A percentile compares a stretch with the other conserved stretches of the same genome.
phyloP scores from a whole-genome alignment of 2,329 filamentous ascomycete species.

The Lecanoromycetidae sp. region DNA sequence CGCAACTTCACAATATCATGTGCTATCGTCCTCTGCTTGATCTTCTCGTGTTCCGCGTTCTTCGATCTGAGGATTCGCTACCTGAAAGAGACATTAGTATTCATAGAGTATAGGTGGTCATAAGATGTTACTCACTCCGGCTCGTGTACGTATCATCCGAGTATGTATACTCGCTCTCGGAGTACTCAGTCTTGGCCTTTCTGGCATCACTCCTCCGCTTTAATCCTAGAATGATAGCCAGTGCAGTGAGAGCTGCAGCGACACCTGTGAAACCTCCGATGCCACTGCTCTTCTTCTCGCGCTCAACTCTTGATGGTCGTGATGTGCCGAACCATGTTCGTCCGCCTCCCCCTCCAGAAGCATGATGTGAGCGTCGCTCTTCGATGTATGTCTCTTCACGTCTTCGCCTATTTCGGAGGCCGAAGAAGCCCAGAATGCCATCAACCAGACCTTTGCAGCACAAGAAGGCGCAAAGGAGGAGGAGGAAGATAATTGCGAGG shows the following conservation, averaged over 20 bases:
- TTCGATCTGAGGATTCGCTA: constrained; percentile 33
- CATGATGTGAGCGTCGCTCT: constrained; percentile 26
- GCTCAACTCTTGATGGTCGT: constrained; percentile 25
- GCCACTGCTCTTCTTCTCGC: constrained; percentile 27
- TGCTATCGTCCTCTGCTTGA: constrained; percentile 10
- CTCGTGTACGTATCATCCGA: constrained; percentile 33
- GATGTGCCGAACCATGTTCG: constrained; percentile 30
- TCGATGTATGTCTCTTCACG: constrained; percentile 31
- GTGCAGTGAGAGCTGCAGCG: constrained; percentile 31
- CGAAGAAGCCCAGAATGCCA: constrained; percentile 31
- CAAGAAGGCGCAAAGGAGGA: constrained; percentile 33
- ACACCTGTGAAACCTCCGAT: constrained; percentile 31
- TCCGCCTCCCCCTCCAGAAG: constrained; percentile 18
- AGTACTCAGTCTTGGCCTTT: constrained; percentile 30
- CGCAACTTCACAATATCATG: neutral
- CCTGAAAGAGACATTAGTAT: constrained; percentile 25
- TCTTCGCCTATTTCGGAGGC: constrained; percentile 28
- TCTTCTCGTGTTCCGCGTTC: constrained; percentile 20
- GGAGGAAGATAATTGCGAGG: constrained; percentile 32
- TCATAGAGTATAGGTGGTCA: neutral
- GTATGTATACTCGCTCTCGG: constrained; percentile 26
- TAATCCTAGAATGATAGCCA: constrained; percentile 36
- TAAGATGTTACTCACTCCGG: constrained; percentile 27
- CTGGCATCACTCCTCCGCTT: constrained; percentile 29
- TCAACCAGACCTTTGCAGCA: constrained; percentile 33